phyloP scores from a whole-genome alignment of 2,329 filamentous ascomycete species.

The Blumeriella jaapii region DNA sequence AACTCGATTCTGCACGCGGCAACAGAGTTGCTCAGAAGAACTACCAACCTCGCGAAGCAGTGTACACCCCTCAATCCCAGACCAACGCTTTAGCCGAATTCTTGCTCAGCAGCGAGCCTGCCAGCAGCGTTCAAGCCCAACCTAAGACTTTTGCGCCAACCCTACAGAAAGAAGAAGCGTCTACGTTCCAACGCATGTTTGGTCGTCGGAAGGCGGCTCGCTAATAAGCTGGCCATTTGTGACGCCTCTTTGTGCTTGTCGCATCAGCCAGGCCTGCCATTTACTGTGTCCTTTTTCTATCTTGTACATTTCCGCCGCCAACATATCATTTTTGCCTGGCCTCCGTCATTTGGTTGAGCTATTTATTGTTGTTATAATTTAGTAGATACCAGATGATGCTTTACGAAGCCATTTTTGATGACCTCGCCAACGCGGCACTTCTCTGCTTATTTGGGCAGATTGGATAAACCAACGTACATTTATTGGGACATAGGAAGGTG shows the following conservation, averaged over 20 bases:
- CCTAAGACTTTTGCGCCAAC: conserved; percentile 15
- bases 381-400: conserved; percentile 8
- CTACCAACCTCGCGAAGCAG: conserved; percentile 30
- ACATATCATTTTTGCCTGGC: no score
- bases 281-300: neutral
- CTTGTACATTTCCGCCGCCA: no score
- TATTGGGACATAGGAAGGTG: no score
- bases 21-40: conserved; percentile 37
- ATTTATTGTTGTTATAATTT: no score
- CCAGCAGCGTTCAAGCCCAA: conserved; percentile 12
- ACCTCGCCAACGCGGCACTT: neutral
- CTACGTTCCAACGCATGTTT: conserved; percentile 21
- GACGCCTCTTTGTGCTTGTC: no score
- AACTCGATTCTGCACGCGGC: conserved; percentile 15
- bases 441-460: no score
- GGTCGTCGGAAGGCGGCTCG: conserved; percentile 20
- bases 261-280: no score
- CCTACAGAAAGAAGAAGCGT: conserved; percentile 18
- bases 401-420: conserved; percentile 4
- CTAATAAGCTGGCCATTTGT: no score
- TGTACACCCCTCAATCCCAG: conserved; percentile 18
- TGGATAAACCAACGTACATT: no score
- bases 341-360: no score
- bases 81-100: conserved; percentile 65
- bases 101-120: conserved; percentile 31